Evolutionary conservation across 2,329 filamentous ascomycete genomes (phyloP).

Genomic region (Ophioceras dolichostomum): DNA sequence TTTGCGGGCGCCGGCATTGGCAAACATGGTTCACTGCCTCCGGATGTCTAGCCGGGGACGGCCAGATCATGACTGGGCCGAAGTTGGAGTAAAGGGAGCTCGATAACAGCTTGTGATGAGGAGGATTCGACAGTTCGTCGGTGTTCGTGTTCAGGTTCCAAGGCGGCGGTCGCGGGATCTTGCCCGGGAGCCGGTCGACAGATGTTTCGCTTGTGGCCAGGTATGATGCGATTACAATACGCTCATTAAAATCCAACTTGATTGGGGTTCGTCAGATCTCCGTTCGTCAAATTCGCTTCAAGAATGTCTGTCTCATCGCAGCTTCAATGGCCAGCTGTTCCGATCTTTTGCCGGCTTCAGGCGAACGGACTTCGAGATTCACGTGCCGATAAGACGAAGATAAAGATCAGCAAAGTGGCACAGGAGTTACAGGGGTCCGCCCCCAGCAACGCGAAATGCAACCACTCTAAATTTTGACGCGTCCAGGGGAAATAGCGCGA

Average conservation of each 20-base stretch:
- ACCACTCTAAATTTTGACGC: slow-evolving; percentile 11
- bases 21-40: slow-evolving; percentile 37
- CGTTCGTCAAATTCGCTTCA: too few relatives aligned
- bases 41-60: background rate
- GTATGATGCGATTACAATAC: too few relatives aligned
- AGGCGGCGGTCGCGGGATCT: too few relatives aligned
- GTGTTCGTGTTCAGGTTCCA: too few relatives aligned
- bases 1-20: slow-evolving; percentile 45
- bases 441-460: slow-evolving; percentile 1
- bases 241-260: too few relatives aligned
- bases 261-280: too few relatives aligned
- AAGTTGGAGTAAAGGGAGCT: background rate
- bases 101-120: too few relatives aligned
- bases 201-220: too few relatives aligned
- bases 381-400: background rate
- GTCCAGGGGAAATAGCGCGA: slow-evolving; percentile 6
- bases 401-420: background rate
- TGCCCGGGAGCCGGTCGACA: too few relatives aligned
- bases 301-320: slow-evolving; percentile 2
- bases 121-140: too few relatives aligned
- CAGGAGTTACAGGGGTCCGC: too few relatives aligned
- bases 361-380: too few relatives aligned
- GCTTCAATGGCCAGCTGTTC: slow-evolving; percentile 1
- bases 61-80: slow-evolving; percentile 2
- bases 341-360: slow-evolving; percentile 3